phyloP scores from a whole-genome alignment of 176 grass and related monocot species.

The Musa troglodytarum region DNA sequence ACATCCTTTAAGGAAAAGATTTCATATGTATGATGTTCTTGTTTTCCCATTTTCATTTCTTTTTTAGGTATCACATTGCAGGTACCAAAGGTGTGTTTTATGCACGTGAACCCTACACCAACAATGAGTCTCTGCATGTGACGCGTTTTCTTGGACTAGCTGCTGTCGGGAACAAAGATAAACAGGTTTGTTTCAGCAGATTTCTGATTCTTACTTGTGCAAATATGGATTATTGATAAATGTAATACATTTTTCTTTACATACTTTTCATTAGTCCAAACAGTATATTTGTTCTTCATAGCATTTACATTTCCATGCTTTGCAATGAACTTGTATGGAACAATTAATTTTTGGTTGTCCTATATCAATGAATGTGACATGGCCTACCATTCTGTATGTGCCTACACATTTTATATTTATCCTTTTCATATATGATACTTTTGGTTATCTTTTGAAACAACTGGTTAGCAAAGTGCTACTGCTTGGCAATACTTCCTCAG shows the following conservation, averaged over 20 bases:
- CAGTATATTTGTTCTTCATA: background rate
- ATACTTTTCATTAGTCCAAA: no score
- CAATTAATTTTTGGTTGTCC: background rate
- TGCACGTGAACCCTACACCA: slow-evolving; percentile 73
- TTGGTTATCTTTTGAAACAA: background rate
- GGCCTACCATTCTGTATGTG: background rate
- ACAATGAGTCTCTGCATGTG: slow-evolving; percentile 58
- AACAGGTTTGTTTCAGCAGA: slow-evolving; percentile 44
- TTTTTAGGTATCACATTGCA: slow-evolving; percentile 80
- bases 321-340: background rate
- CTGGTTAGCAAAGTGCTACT: background rate
- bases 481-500: background rate
- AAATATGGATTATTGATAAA: background rate
- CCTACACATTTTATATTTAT: background rate
- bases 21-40: background rate
- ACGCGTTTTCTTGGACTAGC: slow-evolving; percentile 93
- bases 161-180: slow-evolving; percentile 87
- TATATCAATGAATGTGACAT: background rate
- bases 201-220: slow-evolving; percentile 9
- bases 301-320: background rate
- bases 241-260: no score
- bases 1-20: background rate
- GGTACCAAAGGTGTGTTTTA: slow-evolving; percentile 83
- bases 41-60: slow-evolving; percentile 5
- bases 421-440: background rate